Evolutionary conservation across 345 rosid genomes (phyloP).

Genomic region (Ceriops decandra): DNA sequence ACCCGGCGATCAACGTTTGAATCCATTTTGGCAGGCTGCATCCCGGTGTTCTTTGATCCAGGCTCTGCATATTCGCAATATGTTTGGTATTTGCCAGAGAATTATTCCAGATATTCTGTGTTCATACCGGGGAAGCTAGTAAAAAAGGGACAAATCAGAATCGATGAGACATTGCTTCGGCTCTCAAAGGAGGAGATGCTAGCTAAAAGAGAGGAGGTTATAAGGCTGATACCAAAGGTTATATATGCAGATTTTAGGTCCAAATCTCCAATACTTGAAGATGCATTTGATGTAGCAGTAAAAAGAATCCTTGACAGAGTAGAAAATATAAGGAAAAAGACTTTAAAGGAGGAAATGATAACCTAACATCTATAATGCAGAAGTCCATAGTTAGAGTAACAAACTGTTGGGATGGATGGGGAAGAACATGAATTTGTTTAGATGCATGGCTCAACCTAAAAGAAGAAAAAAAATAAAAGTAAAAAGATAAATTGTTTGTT

Average conservation of each 20-base stretch:
- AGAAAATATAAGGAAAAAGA: too few relatives aligned
- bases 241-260: slow-evolving; percentile 22
- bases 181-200: background rate
- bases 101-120: slow-evolving; percentile 18
- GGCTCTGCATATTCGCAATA: slow-evolving; percentile 23
- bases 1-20: too few relatives aligned
- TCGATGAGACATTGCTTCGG: slow-evolving; percentile 7
- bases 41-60: background rate
- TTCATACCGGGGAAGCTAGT: slow-evolving; percentile 13
- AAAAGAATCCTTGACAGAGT: too few relatives aligned
- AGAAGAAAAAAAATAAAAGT: too few relatives aligned
- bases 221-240: slow-evolving; percentile 19
- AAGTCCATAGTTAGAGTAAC: too few relatives aligned
- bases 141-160: slow-evolving; percentile 9
- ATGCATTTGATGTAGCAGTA: background rate
- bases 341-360: slow-evolving; percentile 2
- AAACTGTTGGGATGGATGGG: background rate
- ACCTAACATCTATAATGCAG: background rate
- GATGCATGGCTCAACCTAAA: too few relatives aligned
- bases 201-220: slow-evolving; percentile 14
- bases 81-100: slow-evolving; percentile 13
- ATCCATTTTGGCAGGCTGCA: too few relatives aligned
- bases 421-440: background rate
- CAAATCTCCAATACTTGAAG: background rate
- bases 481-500: too few relatives aligned